Percentiles rank a stretch among this genome's conserved stretches.
Evolutionary conservation across 2,329 filamentous ascomycete genomes (phyloP).

Genomic region (Dactylonectria macrodidyma): DNA sequence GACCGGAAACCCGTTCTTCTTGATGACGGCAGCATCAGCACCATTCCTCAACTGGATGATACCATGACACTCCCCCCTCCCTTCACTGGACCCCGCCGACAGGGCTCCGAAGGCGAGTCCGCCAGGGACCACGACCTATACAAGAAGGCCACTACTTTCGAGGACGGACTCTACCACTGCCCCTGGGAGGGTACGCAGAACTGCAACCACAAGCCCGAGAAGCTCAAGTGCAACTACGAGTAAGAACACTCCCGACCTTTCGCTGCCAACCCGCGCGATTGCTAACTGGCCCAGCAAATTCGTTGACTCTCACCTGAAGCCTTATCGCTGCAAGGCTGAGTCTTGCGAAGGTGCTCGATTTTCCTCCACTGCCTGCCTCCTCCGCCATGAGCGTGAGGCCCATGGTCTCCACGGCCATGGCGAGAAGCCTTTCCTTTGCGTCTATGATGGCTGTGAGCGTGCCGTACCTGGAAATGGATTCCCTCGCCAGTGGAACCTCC

Average conservation of each 20-base stretch:
- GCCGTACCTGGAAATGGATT: slow-evolving; percentile 88
- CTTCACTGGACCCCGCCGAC: slow-evolving; percentile 61
- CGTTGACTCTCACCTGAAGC: slow-evolving; percentile 95
- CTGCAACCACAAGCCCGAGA: slow-evolving; percentile 93
- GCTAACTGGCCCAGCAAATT: slow-evolving; percentile 80
- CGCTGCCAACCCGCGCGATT: not conserved
- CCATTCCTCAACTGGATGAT: slow-evolving; percentile 50
- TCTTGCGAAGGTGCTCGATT: slow-evolving; percentile 90
- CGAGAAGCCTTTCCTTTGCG: slow-evolving; percentile 92
- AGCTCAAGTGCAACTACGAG: slow-evolving; percentile 99
- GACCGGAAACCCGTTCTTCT: slow-evolving; percentile 51
- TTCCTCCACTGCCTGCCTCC: slow-evolving; percentile 94
- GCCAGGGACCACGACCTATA: slow-evolving; percentile 80
- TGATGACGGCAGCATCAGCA: slow-evolving; percentile 46
- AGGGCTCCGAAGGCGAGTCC: slow-evolving; percentile 68
- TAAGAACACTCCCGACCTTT: slow-evolving; percentile 66
- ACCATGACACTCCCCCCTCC: slow-evolving; percentile 51
- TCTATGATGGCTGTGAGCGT: slow-evolving; percentile 89
- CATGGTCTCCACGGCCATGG: slow-evolving; percentile 97
- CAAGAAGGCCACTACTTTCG: slow-evolving; percentile 73
- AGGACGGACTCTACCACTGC: slow-evolving; percentile 93
- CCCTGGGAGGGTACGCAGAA: slow-evolving; percentile 80
- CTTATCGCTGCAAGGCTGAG: slow-evolving; percentile 92
- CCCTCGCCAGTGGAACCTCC: slow-evolving; percentile 94
- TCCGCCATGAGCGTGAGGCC: slow-evolving; percentile 95